Evolutionary conservation across 2,329 filamentous ascomycete species (phyloP).

Genomic region (Grosmannia penicillata): DNA sequence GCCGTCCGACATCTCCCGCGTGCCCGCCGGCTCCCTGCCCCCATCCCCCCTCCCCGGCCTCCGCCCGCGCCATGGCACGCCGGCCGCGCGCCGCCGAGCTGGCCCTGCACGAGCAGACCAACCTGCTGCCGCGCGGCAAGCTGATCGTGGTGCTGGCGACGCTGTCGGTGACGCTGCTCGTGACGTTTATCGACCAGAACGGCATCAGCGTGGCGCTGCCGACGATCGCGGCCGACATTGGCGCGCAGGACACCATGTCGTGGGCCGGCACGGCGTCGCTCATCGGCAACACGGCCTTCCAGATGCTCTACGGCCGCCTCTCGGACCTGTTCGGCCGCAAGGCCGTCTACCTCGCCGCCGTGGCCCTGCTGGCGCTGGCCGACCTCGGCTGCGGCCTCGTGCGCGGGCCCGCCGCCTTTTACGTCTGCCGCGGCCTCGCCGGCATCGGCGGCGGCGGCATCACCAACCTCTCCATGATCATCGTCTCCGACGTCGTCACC

Average conservation of each 20-base stretch:
- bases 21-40: too few relatives aligned
- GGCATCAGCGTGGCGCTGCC: conserved; percentile 36
- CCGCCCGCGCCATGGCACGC: not conserved
- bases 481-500: conserved; percentile 43
- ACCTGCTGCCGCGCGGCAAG: conserved; percentile 35
- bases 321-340: conserved; percentile 50
- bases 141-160: conserved; percentile 34
- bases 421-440: conserved; percentile 42
- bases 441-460: conserved; percentile 49
- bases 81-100: conserved; percentile 7
- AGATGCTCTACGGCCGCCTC: conserved; percentile 46
- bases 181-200: conserved; percentile 43
- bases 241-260: conserved; percentile 32
- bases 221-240: conserved; percentile 30
- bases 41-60: too few relatives aligned
- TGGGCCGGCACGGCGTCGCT: conserved; percentile 38
- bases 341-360: conserved; percentile 35
- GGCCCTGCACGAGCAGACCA: conserved; percentile 25
- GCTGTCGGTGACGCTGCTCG: conserved; percentile 35
- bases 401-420: conserved; percentile 39
- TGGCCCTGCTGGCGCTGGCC: conserved; percentile 35
- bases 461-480: conserved; percentile 42
- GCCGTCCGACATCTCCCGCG: too few relatives aligned
- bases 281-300: conserved; percentile 45
- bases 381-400: conserved; percentile 45